phyloP scores from a whole-genome alignment of 306 rosid genomes.

The Styphnolobium japonicum region DNA sequence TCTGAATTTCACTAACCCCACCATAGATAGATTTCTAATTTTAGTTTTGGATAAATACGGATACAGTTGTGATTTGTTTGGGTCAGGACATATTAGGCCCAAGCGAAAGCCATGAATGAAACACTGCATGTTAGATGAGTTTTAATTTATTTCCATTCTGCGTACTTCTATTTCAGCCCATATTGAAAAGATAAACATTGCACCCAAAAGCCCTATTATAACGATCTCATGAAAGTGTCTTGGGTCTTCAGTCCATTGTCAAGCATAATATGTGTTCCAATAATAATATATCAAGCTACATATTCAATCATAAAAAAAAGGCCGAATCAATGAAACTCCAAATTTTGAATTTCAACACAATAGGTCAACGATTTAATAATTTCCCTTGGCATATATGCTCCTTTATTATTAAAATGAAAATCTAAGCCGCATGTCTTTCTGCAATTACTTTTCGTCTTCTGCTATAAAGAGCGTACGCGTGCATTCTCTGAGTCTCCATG shows the following conservation, averaged over 20 bases:
- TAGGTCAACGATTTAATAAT: neutral
- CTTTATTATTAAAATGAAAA: neutral
- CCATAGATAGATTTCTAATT: too few relatives aligned
- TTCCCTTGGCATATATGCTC: constrained; percentile 8
- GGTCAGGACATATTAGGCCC: too few relatives aligned
- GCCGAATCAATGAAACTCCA: neutral
- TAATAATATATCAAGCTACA: too few relatives aligned
- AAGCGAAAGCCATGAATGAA: too few relatives aligned
- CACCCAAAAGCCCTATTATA: neutral
- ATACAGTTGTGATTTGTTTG: too few relatives aligned
- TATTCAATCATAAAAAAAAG: neutral
- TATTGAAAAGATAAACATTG: neutral
- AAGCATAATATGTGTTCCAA: too few relatives aligned
- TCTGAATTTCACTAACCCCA: too few relatives aligned
- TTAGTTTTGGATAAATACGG: too few relatives aligned
- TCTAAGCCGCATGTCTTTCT: neutral
- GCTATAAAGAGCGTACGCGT: neutral
- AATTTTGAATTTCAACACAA: constrained; percentile 7
- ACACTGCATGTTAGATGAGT: too few relatives aligned
- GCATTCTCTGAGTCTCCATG: neutral
- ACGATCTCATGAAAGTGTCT: neutral
- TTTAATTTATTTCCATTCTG: neutral
- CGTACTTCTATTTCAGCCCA: neutral
- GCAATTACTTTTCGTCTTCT: neutral
- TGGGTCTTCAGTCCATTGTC: neutral